Conservation (phyloP, 768 basidiomycete species). For the Pluteus cervinus region DNA sequence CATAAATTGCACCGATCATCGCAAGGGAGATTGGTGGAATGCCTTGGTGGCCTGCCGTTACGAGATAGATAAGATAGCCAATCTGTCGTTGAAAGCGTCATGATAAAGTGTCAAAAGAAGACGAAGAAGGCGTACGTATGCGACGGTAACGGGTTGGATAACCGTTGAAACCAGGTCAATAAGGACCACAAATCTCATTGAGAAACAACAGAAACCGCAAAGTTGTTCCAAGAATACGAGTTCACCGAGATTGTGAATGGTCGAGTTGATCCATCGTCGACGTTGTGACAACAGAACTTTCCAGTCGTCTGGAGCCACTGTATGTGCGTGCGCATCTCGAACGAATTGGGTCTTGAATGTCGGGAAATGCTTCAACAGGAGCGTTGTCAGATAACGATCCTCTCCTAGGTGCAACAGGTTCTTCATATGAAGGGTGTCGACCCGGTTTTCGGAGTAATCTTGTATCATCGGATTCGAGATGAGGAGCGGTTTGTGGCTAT, state of each 20-base stretch:
- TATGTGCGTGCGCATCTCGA: constrained; percentile 89
- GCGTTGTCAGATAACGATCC: constrained; percentile 96
- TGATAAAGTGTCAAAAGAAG: no score
- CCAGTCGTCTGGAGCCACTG: constrained; percentile 96
- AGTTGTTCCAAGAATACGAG: constrained; percentile 86
- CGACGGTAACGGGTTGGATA: constrained; percentile 81
- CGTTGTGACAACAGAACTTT: constrained; percentile 90
- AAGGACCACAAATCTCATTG: constrained; percentile 98
- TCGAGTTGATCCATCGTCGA: constrained; percentile 99
- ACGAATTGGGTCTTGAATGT: constrained; percentile 93
- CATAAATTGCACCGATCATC: constrained; percentile 93
- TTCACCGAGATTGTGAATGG: constrained; percentile 94
- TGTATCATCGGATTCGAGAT: constrained; percentile 86
- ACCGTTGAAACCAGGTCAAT: constrained; percentile 89
- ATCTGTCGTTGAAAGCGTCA: constrained; percentile 44
- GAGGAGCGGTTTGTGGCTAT: constrained; percentile 92
- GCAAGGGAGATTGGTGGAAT: constrained; percentile 82
- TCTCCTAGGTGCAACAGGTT: constrained; percentile 96
- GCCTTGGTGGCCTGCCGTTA: constrained; percentile 54
- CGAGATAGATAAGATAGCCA: constrained; percentile 80
- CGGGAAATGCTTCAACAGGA: constrained; percentile 94
- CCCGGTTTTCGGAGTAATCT: constrained; percentile 93
- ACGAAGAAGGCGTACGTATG: constrained; percentile 61
- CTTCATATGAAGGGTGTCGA: constrained; percentile 98
- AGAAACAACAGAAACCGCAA: constrained; percentile 98